Conservation (phyloP, 306 rosid species). For the Lathyrus oleraceus region DNA sequence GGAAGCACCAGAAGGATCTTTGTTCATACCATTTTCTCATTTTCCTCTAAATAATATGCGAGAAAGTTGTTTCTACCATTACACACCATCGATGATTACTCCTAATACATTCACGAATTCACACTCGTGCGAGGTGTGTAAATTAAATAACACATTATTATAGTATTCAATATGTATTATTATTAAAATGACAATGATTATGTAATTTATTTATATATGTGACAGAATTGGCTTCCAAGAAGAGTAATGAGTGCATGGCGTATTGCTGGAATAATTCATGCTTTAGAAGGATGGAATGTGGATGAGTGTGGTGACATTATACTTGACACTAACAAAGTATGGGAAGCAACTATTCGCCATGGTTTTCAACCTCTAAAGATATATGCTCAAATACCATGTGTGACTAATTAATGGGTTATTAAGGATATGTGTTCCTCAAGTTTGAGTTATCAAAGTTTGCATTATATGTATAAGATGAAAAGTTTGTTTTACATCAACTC, state of each 20-base stretch:
- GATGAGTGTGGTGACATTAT: conserved; percentile 52
- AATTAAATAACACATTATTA: not conserved
- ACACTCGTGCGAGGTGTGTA: conserved; percentile 70
- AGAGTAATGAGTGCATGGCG: conserved; percentile 74
- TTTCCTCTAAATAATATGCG: conserved; percentile 59
- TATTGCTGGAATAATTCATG: conserved; percentile 58
- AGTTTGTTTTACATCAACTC: not conserved
- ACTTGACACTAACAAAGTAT: conserved; percentile 34
- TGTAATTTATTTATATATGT: not conserved
- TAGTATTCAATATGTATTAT: not conserved
- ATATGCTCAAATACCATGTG: not conserved
- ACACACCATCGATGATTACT: conserved; percentile 59
- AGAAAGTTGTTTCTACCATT: conserved; percentile 57
- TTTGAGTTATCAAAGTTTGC: not conserved
- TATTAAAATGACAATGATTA: not conserved
- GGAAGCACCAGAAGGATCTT: conserved; percentile 58
- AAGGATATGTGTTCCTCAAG: not conserved
- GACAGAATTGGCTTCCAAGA: conserved; percentile 59
- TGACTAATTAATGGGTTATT: not conserved
- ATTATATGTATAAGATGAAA: not conserved
- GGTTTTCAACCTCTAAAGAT: conserved; percentile 50
- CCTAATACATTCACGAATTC: conserved; percentile 50
- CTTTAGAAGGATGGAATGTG: conserved; percentile 54
- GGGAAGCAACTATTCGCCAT: conserved; percentile 57
- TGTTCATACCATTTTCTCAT: conserved; percentile 66